Conservation (phyloP, 176 grass and related monocot genomes). For the Alloteropsis semialata region DNA sequence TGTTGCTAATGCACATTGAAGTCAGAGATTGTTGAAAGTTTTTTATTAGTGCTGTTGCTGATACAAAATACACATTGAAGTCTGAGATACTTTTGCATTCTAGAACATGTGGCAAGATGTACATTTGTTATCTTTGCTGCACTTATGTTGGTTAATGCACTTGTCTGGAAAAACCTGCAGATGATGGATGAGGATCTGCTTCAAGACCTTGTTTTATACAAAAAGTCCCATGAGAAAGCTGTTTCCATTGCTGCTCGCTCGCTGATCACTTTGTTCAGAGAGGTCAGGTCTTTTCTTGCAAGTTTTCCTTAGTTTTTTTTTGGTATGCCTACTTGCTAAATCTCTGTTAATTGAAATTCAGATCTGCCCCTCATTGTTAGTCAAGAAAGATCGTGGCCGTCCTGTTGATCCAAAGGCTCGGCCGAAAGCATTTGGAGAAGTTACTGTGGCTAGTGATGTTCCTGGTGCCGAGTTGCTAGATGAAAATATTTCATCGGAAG, state of each 20-base stretch:
- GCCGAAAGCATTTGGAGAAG: conserved; percentile 92
- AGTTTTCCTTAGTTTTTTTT: conserved; percentile 5
- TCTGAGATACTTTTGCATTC: neutral
- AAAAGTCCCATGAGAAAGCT: conserved; percentile 94
- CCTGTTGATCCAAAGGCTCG: conserved; percentile 74
- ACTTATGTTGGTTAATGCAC: neutral
- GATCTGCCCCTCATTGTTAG: conserved; percentile 93
- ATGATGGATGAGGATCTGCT: conserved; percentile 97
- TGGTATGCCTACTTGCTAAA: conserved; percentile 9
- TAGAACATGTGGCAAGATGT: neutral
- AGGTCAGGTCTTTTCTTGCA: conserved; percentile 44
- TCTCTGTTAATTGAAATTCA: conserved; percentile 43
- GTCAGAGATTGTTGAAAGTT: neutral
- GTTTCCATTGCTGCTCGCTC: conserved; percentile 96
- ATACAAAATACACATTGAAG: neutral
- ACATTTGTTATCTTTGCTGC: neutral
- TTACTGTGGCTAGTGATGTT: conserved; percentile 59
- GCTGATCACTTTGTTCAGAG: conserved; percentile 82
- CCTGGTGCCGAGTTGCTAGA: conserved; percentile 72
- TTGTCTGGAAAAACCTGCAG: conserved; percentile 35
- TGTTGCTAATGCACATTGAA: neutral
- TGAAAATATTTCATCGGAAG: conserved; percentile 40
- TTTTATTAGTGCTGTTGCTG: neutral
- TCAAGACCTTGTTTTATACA: conserved; percentile 95
- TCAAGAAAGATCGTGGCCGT: conserved; percentile 93